These are phyloP conservation scores for Odonthalia washingtoniensis DNA, from an alignment of 31 red algal genomes.

Conservation along the genomic window DNA sequence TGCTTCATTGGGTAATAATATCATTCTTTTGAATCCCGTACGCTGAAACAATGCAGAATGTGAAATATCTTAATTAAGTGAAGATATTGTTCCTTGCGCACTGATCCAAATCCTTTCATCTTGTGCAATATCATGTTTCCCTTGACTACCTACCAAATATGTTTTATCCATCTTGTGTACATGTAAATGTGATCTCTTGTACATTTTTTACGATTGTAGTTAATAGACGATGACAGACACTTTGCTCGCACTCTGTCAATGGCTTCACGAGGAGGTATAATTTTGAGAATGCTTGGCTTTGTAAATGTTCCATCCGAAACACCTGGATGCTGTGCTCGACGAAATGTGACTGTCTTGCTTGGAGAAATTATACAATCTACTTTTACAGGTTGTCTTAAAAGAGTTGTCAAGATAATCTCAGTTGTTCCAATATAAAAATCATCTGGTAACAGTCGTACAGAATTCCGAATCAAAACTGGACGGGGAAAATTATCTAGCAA, in stretches of 20 bases:
- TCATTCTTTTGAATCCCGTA: slow-evolving; percentile 69
- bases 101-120: slow-evolving; percentile 77
- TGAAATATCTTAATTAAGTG: slow-evolving; percentile 75
- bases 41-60: slow-evolving; percentile 60
- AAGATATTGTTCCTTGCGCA: slow-evolving; percentile 67
- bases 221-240: slow-evolving; percentile 17
- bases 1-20: slow-evolving; percentile 67
- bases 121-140: slow-evolving; percentile 69
- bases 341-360: slow-evolving; percentile 56
- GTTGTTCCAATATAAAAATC: too few species aligned
- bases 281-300: slow-evolving; percentile 46
- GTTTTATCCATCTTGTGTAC: too few species aligned
- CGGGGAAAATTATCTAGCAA: too few species aligned
- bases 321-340: slow-evolving; percentile 60
- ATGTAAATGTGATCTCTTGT: slow-evolving; percentile 57
- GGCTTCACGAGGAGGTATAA: slow-evolving; percentile 35
- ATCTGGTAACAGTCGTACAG: too few species aligned
- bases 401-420: too few species aligned
- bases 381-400: too few species aligned
- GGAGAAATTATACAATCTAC: slow-evolving; percentile 63
- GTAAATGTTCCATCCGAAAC: slow-evolving; percentile 45
- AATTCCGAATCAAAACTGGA: too few species aligned
- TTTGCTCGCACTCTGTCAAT: slow-evolving; percentile 19
- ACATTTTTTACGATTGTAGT: slow-evolving; percentile 25
- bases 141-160: too few species aligned